These are phyloP conservation scores for Tremella mesenterica DNA, from an alignment of 768 basidiomycete genomes.

Conservation along the genomic window DNA sequence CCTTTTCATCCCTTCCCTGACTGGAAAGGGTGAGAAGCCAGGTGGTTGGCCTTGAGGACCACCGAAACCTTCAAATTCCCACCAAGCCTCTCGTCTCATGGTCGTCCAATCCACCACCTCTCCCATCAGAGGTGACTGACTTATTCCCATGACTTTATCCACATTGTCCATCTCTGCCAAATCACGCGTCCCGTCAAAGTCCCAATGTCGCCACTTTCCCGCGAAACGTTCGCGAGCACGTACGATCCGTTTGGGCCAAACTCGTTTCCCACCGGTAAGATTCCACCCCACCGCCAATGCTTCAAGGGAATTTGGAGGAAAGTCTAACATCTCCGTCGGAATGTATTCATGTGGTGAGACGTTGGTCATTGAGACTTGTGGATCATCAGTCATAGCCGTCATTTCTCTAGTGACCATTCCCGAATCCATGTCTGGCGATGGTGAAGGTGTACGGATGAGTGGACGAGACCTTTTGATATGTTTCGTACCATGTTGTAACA, in stretches of 20 bases:
- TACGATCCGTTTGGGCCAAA: constrained; percentile 29
- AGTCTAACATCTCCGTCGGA: constrained; percentile 39
- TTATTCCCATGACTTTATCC: constrained; percentile 12
- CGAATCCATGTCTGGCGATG: constrained; percentile 20
- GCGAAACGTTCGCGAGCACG: constrained; percentile 36
- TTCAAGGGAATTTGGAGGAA: constrained; percentile 30
- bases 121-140: constrained; percentile 5
- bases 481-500: constrained; percentile 32
- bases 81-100: constrained; percentile 13
- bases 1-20: constrained; percentile 7
- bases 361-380: constrained; percentile 2
- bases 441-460: constrained; percentile 35
- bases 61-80: constrained; percentile 26
- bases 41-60: constrained; percentile 29
- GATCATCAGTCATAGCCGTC: constrained; percentile 12
- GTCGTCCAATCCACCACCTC: constrained; percentile 32
- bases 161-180: constrained; percentile 40
- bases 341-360: constrained; percentile 25
- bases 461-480: constrained; percentile 29
- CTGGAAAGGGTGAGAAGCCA: constrained; percentile 19
- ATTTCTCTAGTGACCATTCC: constrained; percentile 16
- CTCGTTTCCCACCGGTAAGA: constrained; percentile 32
- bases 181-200: constrained; percentile 31
- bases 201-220: constrained; percentile 43
- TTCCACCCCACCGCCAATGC: constrained; percentile 39